Evolutionary conservation across 768 basidiomycete genomes (phyloP), one percentile per base, ranked within the genome.

Genomic region (Pisolithus sp.): DNA sequence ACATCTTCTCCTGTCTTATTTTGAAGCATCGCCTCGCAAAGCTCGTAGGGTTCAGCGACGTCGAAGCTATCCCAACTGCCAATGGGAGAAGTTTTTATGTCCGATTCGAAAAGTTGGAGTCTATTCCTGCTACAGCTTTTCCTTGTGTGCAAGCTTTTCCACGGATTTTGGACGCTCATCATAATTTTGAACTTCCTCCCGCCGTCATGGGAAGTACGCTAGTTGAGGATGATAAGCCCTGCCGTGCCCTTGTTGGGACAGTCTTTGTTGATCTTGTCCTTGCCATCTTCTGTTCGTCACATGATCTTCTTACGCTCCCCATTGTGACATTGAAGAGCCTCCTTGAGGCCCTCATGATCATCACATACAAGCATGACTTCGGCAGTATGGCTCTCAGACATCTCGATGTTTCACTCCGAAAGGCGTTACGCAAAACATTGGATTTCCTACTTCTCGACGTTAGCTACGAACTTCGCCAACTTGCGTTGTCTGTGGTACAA

Each of bases 361-460:
- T 83, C 53, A 75, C 86, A 20, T 81, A 83, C 67, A 90, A 90
- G 68, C 83, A 87, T 53, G 82, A 90, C 60, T 78, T 90, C 52
- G 81, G 81, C 43, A 76, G 74, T 47, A 65, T 58, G 18, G 65
- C 75, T 13, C 69, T 89, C 49, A 72, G 66, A 46, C 79, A 80
- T 58, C 73, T 86, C 26, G 80, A 82, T 44, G 71, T 69, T 28
- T 56, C 67, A 13, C 67, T 88, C 2, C 76, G 80, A 36, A 73
- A 67, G 46, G 81, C 85, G 0, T 71, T 85, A 13, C 62, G 73
- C 28, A 73, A 75, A 20, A 70, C 76, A 2, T 65, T 83, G 47
- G 81, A 79, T 28, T 59, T 82, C 8, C 58, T 84, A 37, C 64
- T 76, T 4, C 66, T 72, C 39, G 76, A 83, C 37, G 66, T 83